Conservation (phyloP, 2,329 filamentous ascomycete species). For the Sarocladiaceae sp. region DNA sequence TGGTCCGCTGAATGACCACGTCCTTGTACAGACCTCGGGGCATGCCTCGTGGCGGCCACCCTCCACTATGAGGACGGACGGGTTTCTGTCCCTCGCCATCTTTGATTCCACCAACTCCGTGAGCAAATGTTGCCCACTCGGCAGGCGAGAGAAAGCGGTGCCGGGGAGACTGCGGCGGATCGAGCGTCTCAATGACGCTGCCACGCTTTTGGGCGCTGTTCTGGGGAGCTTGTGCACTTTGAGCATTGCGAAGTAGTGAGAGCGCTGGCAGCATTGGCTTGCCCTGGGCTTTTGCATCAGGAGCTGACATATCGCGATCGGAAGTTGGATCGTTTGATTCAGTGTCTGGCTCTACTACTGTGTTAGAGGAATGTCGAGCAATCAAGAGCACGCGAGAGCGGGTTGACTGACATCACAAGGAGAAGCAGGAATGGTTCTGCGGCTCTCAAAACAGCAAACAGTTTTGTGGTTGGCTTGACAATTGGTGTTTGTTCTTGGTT, state of each 20-base stretch:
- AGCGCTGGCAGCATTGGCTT: conserved; percentile 4
- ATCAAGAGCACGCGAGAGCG: background rate
- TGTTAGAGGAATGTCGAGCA: background rate
- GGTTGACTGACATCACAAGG: background rate
- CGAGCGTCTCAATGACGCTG: conserved; percentile 6
- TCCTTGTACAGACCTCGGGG: conserved; percentile 46
- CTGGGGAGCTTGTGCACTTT: background rate
- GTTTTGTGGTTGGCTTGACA: too few relatives aligned
- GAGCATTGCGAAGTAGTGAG: conserved; percentile 3
- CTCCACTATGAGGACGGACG: conserved; percentile 35
- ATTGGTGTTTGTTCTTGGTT: too few relatives aligned
- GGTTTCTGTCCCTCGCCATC: conserved; percentile 40
- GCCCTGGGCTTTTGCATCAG: background rate
- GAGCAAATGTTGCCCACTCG: conserved; percentile 44
- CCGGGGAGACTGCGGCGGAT: conserved; percentile 15
- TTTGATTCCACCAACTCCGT: conserved; percentile 41
- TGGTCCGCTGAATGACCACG: conserved; percentile 38
- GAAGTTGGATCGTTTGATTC: background rate
- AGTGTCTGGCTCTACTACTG: background rate
- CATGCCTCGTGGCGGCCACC: conserved; percentile 44
- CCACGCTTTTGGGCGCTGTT: background rate
- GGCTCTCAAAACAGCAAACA: too few relatives aligned
- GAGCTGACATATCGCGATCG: background rate
- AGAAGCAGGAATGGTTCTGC: background rate
- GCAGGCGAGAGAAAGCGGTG: conserved; percentile 37